Evolutionary conservation across 257 asterid genomes (phyloP).

Genomic region (Solanum ahanhuiri): DNA sequence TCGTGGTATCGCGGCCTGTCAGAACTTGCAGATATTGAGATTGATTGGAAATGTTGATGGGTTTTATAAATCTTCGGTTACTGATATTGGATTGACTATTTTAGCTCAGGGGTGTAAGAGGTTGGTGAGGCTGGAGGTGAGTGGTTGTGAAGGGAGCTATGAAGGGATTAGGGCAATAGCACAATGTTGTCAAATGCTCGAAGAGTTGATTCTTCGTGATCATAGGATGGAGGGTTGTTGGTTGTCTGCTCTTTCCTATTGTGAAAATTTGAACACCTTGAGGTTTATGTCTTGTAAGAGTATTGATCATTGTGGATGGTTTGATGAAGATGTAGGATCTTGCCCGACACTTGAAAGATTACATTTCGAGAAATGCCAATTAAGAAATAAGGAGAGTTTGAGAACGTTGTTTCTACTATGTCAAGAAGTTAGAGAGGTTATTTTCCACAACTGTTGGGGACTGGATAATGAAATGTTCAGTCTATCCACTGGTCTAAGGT

Average conservation of each 20-base stretch:
- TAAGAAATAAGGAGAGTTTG: conserved; percentile 32
- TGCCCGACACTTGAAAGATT: conserved; percentile 44
- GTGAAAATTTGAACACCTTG: conserved; percentile 45
- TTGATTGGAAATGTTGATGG: conserved; percentile 43
- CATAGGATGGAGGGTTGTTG: conserved; percentile 74
- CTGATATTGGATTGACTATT: conserved; percentile 64
- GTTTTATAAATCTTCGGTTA: conserved; percentile 34
- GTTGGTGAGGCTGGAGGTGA: conserved; percentile 57
- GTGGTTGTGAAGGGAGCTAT: conserved; percentile 59
- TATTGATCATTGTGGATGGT: conserved; percentile 28
- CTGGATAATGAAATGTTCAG: conserved; percentile 41
- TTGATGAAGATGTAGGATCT: conserved; percentile 33
- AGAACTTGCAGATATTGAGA: conserved; percentile 50
- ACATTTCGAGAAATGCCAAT: conserved; percentile 58
- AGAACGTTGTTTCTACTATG: conserved; percentile 42
- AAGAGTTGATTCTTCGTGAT: conserved; percentile 38
- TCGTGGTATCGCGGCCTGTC: conserved; percentile 59
- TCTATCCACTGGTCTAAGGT: conserved; percentile 43
- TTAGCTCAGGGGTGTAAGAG: conserved; percentile 73
- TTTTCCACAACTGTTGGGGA: conserved; percentile 50
- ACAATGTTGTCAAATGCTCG: conserved; percentile 63
- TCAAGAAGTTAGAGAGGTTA: conserved; percentile 37
- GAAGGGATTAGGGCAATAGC: conserved; percentile 68
- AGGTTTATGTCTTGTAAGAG: conserved; percentile 49
- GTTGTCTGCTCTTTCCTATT: conserved; percentile 52